A percentile compares a stretch with the other conserved stretches of the same genome.
Conservation (phyloP, 768 basidiomycete genomes). For the Auricularia auricula-judae region DNA sequence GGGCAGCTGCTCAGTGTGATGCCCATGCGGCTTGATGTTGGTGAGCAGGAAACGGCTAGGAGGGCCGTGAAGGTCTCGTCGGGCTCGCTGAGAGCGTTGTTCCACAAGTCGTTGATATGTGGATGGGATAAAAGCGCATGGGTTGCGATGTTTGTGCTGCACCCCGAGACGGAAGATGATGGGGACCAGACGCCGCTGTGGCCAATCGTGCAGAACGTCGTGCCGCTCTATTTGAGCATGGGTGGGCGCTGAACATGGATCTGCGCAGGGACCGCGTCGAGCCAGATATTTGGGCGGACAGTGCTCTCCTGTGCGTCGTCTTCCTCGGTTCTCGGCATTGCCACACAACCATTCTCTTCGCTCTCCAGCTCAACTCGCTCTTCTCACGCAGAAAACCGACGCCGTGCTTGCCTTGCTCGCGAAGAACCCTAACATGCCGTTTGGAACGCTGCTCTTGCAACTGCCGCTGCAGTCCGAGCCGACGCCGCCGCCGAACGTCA, state of each 20-base stretch:
- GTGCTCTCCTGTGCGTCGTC: background rate
- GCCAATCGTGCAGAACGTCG: background rate
- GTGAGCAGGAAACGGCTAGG: background rate
- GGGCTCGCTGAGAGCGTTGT: background rate
- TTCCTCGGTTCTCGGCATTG: background rate
- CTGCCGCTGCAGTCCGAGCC: background rate
- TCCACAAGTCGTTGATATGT: background rate
- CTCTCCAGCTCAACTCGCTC: background rate
- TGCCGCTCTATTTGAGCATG: background rate
- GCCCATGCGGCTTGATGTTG: background rate
- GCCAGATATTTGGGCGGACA: background rate
- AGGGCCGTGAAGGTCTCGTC: background rate
- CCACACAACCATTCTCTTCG: background rate
- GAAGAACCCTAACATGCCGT: background rate
- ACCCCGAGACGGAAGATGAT: background rate
- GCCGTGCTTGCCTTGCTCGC: background rate
- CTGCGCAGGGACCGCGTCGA: background rate
- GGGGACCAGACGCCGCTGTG: background rate
- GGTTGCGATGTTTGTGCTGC: background rate
- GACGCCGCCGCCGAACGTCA: background rate
- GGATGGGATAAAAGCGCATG: background rate
- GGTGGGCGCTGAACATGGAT: background rate
- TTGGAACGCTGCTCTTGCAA: background rate
- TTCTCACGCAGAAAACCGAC: background rate
- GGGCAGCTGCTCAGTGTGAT: background rate